Conservation (phyloP, 1,139 yeast genomes). For the Pichia sp. region DNA sequence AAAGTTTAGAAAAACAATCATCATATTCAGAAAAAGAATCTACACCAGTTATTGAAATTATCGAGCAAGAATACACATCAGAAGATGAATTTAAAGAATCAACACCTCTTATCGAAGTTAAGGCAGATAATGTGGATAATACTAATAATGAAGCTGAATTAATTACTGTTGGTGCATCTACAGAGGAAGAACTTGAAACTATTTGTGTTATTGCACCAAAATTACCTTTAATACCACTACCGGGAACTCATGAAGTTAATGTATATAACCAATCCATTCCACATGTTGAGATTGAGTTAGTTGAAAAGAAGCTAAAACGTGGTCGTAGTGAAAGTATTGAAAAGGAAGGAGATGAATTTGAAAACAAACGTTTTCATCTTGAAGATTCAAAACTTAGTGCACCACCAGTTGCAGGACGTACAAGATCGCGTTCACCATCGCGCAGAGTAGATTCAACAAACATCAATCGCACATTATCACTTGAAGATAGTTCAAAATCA, state of each 20-base stretch:
- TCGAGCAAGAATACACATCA: background rate
- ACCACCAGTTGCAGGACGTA: slow-evolving; percentile 18
- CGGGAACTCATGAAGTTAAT: background rate
- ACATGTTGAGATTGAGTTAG: slow-evolving; percentile 1
- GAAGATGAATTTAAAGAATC: too few relatives aligned
- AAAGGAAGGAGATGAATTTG: slow-evolving; percentile 1
- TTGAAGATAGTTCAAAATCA: slow-evolving; percentile 20
- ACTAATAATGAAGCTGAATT: background rate
- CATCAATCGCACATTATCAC: slow-evolving; percentile 13
- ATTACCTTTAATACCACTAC: background rate
- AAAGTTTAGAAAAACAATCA: too few relatives aligned
- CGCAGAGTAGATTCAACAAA: slow-evolving; percentile 21
- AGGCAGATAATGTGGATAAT: background rate
- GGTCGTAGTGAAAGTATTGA: background rate
- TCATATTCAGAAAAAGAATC: too few relatives aligned
- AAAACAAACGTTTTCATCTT: slow-evolving; percentile 5
- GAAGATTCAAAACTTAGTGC: slow-evolving; percentile 6
- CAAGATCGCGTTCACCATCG: slow-evolving; percentile 25
- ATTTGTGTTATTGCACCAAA: background rate
- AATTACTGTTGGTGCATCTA: slow-evolving; percentile 11
- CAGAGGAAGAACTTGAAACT: slow-evolving; percentile 8
- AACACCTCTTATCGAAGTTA: background rate
- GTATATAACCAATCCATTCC: background rate
- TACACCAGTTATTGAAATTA: background rate
- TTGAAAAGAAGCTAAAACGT: slow-evolving; percentile 1